Conservation (phyloP, 2,329 filamentous ascomycete species). For the Ascochyta pisi region DNA sequence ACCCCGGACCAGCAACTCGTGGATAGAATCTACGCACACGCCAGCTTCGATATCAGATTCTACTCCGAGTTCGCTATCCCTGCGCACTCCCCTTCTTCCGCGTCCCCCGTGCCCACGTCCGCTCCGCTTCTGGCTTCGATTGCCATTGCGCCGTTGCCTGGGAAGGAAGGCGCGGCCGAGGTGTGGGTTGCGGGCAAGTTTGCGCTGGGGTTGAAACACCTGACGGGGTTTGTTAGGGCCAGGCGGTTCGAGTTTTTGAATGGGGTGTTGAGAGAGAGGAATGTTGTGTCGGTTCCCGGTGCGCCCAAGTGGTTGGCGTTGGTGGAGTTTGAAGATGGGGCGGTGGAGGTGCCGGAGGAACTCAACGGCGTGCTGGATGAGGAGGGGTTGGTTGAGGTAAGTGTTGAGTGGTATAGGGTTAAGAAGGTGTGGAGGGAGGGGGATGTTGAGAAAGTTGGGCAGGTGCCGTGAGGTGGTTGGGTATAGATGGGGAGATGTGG, state of each 20-base stretch:
- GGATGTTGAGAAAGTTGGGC: not conserved
- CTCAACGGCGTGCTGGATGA: not conserved
- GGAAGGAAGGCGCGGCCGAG: not conserved
- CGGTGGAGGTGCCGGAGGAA: not conserved
- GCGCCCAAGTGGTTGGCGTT: not conserved
- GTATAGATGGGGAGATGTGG: not conserved
- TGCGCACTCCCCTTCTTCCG: not conserved
- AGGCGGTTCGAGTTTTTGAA: constrained; percentile 1
- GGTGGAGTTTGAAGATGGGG: not conserved
- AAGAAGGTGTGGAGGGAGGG: constrained; percentile 7
- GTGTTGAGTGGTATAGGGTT: constrained; percentile 8
- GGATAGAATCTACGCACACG: not conserved
- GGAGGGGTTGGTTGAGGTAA: not conserved
- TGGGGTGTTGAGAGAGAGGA: not conserved
- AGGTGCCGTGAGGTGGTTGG: not conserved
- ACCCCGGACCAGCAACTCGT: not conserved
- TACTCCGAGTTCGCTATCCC: not conserved
- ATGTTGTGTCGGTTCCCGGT: not conserved
- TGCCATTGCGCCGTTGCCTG: not conserved
- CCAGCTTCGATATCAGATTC: constrained; percentile 4
- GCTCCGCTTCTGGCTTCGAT: not conserved
- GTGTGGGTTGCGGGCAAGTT: constrained; percentile 1
- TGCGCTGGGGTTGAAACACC: not conserved
- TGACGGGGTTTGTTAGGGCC: not conserved
- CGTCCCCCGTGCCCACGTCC: not conserved